Conservation (phyloP, 1,284 basidiomycete genomes). For the Bondarzewia mesenterica region DNA sequence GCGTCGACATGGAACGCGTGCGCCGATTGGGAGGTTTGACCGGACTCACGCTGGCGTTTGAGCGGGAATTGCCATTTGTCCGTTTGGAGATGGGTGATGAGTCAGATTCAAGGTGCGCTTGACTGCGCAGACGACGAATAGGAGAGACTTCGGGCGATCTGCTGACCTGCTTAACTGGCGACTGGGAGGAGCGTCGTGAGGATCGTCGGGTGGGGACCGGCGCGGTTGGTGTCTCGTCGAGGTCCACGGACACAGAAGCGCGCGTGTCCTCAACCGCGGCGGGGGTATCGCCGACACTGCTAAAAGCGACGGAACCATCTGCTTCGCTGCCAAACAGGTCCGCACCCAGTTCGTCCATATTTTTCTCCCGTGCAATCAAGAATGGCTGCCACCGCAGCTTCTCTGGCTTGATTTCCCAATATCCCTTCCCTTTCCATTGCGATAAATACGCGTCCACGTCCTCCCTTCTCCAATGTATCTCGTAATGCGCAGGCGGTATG, state of each 20-base stretch:
- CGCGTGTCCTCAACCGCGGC: slow-evolving; percentile 10
- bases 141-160: slow-evolving; percentile 8
- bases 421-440: slow-evolving; percentile 76
- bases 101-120: slow-evolving; percentile 1
- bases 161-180: slow-evolving; percentile 4
- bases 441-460: slow-evolving; percentile 60
- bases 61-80: neutral
- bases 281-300: slow-evolving; percentile 2
- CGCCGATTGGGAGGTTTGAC: neutral
- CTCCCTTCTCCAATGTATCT: slow-evolving; percentile 69
- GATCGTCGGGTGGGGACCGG: neutral
- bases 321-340: slow-evolving; percentile 16
- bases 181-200: neutral
- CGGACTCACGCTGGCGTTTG: neutral
- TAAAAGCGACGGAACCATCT: slow-evolving; percentile 2
- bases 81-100: neutral
- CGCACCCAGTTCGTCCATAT: slow-evolving; percentile 24
- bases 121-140: slow-evolving; percentile 19
- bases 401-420: slow-evolving; percentile 75
- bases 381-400: slow-evolving; percentile 95
- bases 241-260: slow-evolving; percentile 7
- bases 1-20: neutral
- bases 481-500: slow-evolving; percentile 67
- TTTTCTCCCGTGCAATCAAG: slow-evolving; percentile 55
- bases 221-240: slow-evolving; percentile 3